These are phyloP conservation scores for Termitomyces sp. DNA, from an alignment of 768 basidiomycete genomes.

Conservation along the genomic window DNA sequence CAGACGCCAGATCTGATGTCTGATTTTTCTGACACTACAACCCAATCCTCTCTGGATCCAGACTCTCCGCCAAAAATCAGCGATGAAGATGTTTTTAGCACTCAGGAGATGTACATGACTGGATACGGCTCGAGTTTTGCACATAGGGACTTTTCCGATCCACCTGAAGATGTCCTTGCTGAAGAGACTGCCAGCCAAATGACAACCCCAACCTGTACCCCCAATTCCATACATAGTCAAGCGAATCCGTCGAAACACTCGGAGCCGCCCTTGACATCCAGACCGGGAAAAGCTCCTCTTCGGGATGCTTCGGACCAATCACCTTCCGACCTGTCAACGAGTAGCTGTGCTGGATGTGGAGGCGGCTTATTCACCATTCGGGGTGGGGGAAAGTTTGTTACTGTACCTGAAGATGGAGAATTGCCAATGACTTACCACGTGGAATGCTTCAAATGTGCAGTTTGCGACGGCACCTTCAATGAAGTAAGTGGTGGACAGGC, in stretches of 20 bases:
- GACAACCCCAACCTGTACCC: constrained; percentile 33
- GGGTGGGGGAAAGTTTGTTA: constrained; percentile 66
- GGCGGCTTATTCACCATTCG: constrained; percentile 55
- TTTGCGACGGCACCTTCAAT: constrained; percentile 64
- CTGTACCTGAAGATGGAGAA: constrained; percentile 57
- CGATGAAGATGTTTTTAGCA: constrained; percentile 24
- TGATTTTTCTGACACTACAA: constrained; percentile 59
- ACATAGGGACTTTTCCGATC: constrained; percentile 27
- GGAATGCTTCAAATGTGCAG: constrained; percentile 71
- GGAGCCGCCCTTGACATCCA: background rate
- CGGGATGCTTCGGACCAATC: constrained; percentile 11
- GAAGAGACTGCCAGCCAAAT: constrained; percentile 32
- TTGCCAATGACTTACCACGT: constrained; percentile 67
- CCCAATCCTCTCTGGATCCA: constrained; percentile 48
- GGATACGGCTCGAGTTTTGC: constrained; percentile 21
- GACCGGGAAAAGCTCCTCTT: constrained; percentile 5
- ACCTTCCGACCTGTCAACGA: constrained; percentile 28
- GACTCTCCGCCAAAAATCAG: constrained; percentile 47
- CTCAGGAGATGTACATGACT: constrained; percentile 15
- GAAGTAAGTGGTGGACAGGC: constrained; percentile 62
- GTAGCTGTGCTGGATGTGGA: constrained; percentile 60
- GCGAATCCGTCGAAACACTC: constrained; percentile 1
- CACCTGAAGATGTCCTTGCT: constrained; percentile 24
- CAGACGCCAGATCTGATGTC: constrained; percentile 60
- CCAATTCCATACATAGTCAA: constrained; percentile 20